Conservation (phyloP, 352 stramenopile species). For the Albugo candida region DNA sequence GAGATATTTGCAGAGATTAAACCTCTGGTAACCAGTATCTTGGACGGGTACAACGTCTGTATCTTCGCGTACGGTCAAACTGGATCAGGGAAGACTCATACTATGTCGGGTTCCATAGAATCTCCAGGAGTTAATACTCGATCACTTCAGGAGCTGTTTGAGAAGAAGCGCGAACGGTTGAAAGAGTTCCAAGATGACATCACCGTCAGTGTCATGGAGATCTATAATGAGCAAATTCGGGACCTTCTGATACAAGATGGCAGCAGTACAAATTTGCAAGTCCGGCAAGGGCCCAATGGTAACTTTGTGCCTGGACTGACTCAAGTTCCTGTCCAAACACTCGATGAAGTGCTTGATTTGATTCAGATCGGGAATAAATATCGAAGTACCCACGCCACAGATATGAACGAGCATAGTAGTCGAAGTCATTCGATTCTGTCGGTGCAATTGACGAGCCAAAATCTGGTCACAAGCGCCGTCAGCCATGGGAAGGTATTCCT, state of each 20-base stretch:
- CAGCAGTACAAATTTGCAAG: slow-evolving; percentile 59
- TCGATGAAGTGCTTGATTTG: slow-evolving; percentile 70
- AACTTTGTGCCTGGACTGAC: slow-evolving; percentile 75
- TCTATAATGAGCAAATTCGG: slow-evolving; percentile 92
- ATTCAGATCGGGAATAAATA: slow-evolving; percentile 78
- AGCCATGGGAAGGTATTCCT: slow-evolving; percentile 69
- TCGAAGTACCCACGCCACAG: slow-evolving; percentile 61
- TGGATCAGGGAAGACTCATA: slow-evolving; percentile 75
- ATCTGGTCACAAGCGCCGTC: slow-evolving; percentile 53
- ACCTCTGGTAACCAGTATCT: slow-evolving; percentile 62
- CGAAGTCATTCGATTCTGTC: slow-evolving; percentile 77
- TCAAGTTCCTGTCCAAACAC: slow-evolving; percentile 40
- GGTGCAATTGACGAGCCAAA: slow-evolving; percentile 64
- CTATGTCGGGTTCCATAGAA: slow-evolving; percentile 50
- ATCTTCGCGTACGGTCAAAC: slow-evolving; percentile 84
- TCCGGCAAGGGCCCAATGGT: slow-evolving; percentile 57
- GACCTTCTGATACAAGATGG: slow-evolving; percentile 82
- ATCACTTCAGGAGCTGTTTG: slow-evolving; percentile 68
- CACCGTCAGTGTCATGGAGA: slow-evolving; percentile 87
- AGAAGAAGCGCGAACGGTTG: slow-evolving; percentile 32
- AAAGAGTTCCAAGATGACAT: slow-evolving; percentile 75
- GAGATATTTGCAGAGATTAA: slow-evolving; percentile 60
- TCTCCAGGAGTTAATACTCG: slow-evolving; percentile 70
- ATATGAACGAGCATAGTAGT: slow-evolving; percentile 83
- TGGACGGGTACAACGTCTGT: slow-evolving; percentile 78